These are phyloP conservation scores for Pinus taeda DNA, from an alignment of 75 land plant genomes.

Conservation along the genomic window DNA sequence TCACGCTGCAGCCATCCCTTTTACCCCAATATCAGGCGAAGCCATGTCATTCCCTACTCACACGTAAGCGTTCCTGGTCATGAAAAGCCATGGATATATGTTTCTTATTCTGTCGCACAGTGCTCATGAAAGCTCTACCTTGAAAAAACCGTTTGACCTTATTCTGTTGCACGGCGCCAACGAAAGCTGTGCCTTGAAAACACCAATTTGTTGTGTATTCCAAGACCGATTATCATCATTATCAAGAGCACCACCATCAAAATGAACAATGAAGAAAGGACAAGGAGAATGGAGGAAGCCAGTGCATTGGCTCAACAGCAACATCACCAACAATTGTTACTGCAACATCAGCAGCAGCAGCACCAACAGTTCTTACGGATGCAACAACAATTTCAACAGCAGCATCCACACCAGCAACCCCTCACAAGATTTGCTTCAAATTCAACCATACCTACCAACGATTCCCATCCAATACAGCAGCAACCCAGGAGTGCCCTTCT, in stretches of 20 bases:
- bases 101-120: no score
- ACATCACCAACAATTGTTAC: slow-evolving; percentile 18
- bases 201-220: no score
- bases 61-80: no score
- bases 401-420: slow-evolving; percentile 18
- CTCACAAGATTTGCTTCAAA: slow-evolving; percentile 67
- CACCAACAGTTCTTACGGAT: slow-evolving; percentile 22
- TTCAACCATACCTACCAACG: slow-evolving; percentile 37
- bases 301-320: slow-evolving; percentile 5
- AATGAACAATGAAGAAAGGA: slow-evolving; percentile 3
- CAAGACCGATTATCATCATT: no score
- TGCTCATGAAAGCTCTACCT: no score
- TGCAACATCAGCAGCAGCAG: slow-evolving; percentile 6
- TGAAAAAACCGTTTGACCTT: no score
- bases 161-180: no score
- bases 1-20: no score
- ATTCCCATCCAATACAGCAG: slow-evolving; percentile 35
- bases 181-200: no score
- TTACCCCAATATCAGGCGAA: no score
- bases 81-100: no score
- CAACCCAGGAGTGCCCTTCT: slow-evolving; percentile 11
- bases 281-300: slow-evolving; percentile 11
- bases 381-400: slow-evolving; percentile 29
- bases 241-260: background rate
- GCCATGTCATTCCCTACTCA: no score